These are phyloP conservation scores for Kingdonia uniflora DNA, from an alignment of 164 flowering plant species.

Conservation along the genomic window DNA sequence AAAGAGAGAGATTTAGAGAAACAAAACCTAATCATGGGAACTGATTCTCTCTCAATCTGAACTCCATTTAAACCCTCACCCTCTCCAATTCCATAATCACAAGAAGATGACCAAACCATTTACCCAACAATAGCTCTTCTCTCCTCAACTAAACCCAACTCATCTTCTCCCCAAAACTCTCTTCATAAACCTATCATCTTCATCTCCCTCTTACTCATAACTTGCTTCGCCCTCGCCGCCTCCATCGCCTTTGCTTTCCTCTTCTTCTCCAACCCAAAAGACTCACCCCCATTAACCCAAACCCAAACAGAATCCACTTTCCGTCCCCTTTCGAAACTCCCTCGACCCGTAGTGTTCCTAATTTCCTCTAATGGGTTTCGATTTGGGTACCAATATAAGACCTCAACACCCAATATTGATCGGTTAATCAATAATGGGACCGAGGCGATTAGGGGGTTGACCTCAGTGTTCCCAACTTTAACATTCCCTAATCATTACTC, in stretches of 20 bases:
- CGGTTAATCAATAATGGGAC: neutral
- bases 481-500: neutral
- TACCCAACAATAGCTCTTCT: too few species aligned
- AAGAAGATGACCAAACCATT: too few species aligned
- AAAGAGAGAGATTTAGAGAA: too few species aligned
- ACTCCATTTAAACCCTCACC: too few species aligned
- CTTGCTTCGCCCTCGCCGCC: neutral
- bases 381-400: constrained; percentile 2
- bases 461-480: constrained; percentile 2
- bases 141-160: too few species aligned
- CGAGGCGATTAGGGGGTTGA: neutral
- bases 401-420: neutral
- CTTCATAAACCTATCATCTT: neutral
- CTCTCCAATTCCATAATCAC: too few species aligned
- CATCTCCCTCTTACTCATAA: neutral
- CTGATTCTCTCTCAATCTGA: too few species aligned
- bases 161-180: too few species aligned
- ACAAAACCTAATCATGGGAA: too few species aligned
- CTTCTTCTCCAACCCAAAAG: neutral
- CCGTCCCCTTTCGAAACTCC: neutral
- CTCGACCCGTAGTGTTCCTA: neutral
- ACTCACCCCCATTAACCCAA: neutral
- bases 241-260: neutral
- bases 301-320: neutral
- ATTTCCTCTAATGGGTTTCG: constrained; percentile 1